Evolutionary conservation across 345 rosid genomes (phyloP).

Genomic region (Streptanthus diversifolius): DNA sequence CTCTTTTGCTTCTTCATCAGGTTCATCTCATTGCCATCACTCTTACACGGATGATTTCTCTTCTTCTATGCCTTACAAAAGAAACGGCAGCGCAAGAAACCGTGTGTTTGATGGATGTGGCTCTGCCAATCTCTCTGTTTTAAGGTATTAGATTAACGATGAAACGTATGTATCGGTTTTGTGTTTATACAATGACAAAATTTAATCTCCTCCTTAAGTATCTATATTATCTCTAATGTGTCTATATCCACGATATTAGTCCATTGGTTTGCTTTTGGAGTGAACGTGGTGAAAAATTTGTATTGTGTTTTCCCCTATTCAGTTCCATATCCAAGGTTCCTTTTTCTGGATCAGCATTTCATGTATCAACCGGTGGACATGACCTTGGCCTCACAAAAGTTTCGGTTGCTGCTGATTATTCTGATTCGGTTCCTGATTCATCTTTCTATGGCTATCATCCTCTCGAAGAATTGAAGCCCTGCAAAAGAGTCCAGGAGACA

Average conservation of each 20-base stretch:
- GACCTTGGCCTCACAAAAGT: slow-evolving; percentile 65
- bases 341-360: slow-evolving; percentile 49
- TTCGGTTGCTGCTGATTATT: slow-evolving; percentile 95
- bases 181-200: not conserved
- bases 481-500: slow-evolving; percentile 56
- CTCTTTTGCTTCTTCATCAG: slow-evolving; percentile 34
- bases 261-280: not conserved
- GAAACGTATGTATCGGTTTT: not conserved
- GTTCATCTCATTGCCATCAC: slow-evolving; percentile 56
- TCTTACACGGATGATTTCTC: slow-evolving; percentile 53
- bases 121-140: slow-evolving; percentile 43
- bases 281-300: not conserved
- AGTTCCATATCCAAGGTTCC: slow-evolving; percentile 54
- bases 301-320: slow-evolving; percentile 11
- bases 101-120: slow-evolving; percentile 48
- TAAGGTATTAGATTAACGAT: slow-evolving; percentile 39
- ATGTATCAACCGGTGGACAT: slow-evolving; percentile 50
- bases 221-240: not conserved
- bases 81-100: slow-evolving; percentile 41
- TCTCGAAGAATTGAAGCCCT: slow-evolving; percentile 70
- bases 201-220: not conserved
- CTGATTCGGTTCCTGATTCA: slow-evolving; percentile 90
- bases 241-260: not conserved
- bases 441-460: slow-evolving; percentile 89
- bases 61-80: slow-evolving; percentile 58